Conservation (phyloP, 371 early-diverging fungal species). For the Mortierella sp. region DNA sequence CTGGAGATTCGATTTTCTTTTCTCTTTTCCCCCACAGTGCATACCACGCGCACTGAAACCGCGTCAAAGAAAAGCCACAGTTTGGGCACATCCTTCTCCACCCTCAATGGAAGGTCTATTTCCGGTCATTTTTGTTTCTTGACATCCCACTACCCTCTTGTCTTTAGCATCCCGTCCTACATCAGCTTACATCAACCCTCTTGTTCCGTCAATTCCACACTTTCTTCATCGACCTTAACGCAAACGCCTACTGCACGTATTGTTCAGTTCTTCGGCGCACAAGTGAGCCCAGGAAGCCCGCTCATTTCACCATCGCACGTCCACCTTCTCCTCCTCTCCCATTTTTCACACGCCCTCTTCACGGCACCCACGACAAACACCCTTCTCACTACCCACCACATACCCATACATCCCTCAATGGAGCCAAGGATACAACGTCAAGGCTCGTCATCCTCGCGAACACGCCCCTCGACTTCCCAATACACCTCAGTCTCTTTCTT, state of each 20-base stretch:
- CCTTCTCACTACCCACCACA: background rate
- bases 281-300: too few relatives aligned
- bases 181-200: too few relatives aligned
- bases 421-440: conserved; percentile 2
- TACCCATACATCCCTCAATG: background rate
- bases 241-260: too few relatives aligned
- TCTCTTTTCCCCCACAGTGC: background rate
- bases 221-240: too few relatives aligned
- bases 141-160: background rate
- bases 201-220: too few relatives aligned
- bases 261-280: too few relatives aligned
- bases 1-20: conserved; percentile 1
- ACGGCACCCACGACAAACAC: background rate
- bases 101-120: background rate
- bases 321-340: too few relatives aligned
- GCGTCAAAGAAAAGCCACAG: background rate
- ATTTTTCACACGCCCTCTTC: background rate
- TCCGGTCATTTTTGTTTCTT: background rate
- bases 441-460: background rate
- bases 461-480: background rate
- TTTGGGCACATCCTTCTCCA: background rate
- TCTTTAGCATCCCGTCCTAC: too few relatives aligned
- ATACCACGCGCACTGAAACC: background rate
- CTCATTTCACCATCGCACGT: too few relatives aligned
- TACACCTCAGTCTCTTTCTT: background rate